These are phyloP conservation scores for Penicillium sp. DNA, from an alignment of 2,329 filamentous ascomycete genomes.

Conservation along the genomic window DNA sequence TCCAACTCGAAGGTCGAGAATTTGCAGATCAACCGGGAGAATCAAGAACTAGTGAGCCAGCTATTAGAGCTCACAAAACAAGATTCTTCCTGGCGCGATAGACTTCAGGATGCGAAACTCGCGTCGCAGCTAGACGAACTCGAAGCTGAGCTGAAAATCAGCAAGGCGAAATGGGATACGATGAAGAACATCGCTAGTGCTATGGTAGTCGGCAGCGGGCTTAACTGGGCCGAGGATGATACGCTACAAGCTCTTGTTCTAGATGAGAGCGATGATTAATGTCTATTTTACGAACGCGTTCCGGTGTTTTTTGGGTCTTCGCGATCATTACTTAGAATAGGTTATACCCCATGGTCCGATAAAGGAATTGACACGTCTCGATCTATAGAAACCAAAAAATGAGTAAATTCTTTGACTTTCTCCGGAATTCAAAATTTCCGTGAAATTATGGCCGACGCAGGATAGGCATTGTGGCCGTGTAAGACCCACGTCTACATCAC, in stretches of 20 bases:
- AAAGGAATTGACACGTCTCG: background rate
- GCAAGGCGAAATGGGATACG: slow-evolving; percentile 68
- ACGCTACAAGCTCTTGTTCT: slow-evolving; percentile 70
- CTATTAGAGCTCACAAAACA: slow-evolving; percentile 65
- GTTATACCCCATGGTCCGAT: slow-evolving; percentile 2
- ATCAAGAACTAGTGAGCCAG: slow-evolving; percentile 62
- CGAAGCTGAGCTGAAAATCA: slow-evolving; percentile 61
- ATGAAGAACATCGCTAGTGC: slow-evolving; percentile 79
- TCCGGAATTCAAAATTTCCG: background rate
- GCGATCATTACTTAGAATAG: background rate
- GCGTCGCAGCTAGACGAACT: slow-evolving; percentile 59
- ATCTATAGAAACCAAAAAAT: background rate
- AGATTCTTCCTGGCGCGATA: slow-evolving; percentile 52
- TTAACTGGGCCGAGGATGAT: slow-evolving; percentile 75
- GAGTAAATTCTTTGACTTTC: background rate
- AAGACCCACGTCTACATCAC: slow-evolving; percentile 21
- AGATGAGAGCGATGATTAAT: slow-evolving; percentile 60
- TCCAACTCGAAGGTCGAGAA: slow-evolving; percentile 60
- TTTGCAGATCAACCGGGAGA: slow-evolving; percentile 58
- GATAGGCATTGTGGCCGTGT: slow-evolving; percentile 9
- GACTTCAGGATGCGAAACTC: slow-evolving; percentile 55
- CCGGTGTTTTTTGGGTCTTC: background rate
- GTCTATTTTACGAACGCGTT: slow-evolving; percentile 6
- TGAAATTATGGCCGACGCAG: background rate
- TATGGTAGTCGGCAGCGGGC: slow-evolving; percentile 75